Evolutionary conservation across 129 eudicot species (phyloP).

Genomic region (Flaveria robusta): DNA sequence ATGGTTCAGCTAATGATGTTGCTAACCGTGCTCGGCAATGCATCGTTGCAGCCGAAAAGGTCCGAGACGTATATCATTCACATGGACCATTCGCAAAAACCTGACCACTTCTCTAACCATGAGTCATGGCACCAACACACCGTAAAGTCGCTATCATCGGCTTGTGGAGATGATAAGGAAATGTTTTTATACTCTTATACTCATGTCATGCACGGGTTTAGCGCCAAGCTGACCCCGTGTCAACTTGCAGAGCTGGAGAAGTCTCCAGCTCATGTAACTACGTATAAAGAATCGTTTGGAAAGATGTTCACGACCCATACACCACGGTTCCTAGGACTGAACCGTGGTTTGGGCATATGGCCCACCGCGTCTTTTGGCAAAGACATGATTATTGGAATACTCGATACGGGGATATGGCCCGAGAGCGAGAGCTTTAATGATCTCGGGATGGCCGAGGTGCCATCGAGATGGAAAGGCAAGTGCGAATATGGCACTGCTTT

Average conservation of each 20-base stretch:
- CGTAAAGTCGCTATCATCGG: constrained; percentile 22
- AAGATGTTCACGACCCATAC: constrained; percentile 44
- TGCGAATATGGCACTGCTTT: constrained; percentile 43
- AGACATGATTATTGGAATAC: constrained; percentile 43
- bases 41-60: constrained; percentile 18
- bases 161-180: constrained; percentile 18
- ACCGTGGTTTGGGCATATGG: constrained; percentile 40
- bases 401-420: constrained; percentile 49
- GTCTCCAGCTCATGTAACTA: constrained; percentile 35
- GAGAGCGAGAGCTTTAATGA: constrained; percentile 48
- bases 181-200: constrained; percentile 36
- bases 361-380: constrained; percentile 36
- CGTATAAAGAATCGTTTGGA: constrained; percentile 37
- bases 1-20: constrained; percentile 16
- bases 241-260: constrained; percentile 39
- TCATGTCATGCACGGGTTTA: constrained; percentile 47
- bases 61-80: constrained; percentile 43
- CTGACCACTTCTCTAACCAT: constrained; percentile 35
- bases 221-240: constrained; percentile 39
- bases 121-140: constrained; percentile 41
- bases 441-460: constrained; percentile 32
- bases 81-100: constrained; percentile 45
- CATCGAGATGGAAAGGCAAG: constrained; percentile 44
- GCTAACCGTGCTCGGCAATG: constrained; percentile 11
- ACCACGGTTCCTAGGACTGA: constrained; percentile 36